These are phyloP conservation scores for Fennellomyces sp. DNA, from an alignment of 371 early-diverging fungal species.

Conservation along the genomic window DNA sequence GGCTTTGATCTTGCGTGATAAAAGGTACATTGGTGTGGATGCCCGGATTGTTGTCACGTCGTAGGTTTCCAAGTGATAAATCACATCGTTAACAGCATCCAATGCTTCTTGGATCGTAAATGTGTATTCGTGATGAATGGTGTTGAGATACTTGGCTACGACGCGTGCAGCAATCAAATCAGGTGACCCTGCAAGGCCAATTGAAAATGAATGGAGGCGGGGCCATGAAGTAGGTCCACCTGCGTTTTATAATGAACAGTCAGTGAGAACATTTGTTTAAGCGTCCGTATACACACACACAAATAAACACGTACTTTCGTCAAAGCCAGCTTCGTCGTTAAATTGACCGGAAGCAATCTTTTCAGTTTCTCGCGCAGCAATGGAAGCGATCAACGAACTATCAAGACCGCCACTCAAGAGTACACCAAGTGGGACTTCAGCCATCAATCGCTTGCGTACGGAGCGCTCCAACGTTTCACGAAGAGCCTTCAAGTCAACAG, in stretches of 20 bases:
- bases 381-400: constrained; percentile 91
- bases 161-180: constrained; percentile 90
- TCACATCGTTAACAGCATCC: constrained; percentile 93
- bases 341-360: constrained; percentile 47
- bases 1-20: constrained; percentile 95
- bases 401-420: constrained; percentile 94
- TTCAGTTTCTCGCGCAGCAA: constrained; percentile 82
- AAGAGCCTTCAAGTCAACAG: constrained; percentile 69
- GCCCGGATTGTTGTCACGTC: constrained; percentile 99
- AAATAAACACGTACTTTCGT: constrained; percentile 59
- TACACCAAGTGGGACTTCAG: constrained; percentile 97
- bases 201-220: constrained; percentile 92
- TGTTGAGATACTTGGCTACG: constrained; percentile 88
- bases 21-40: constrained; percentile 96
- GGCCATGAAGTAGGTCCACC: constrained; percentile 74
- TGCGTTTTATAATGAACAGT: constrained; percentile 10
- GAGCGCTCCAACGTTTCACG: constrained; percentile 81
- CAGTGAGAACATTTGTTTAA: neutral
- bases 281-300: neutral
- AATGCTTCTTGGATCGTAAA: constrained; percentile 95
- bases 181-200: constrained; percentile 94
- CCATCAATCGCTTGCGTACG: constrained; percentile 95
- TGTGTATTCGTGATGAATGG: constrained; percentile 93
- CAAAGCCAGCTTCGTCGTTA: constrained; percentile 67
- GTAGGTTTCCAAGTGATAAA: constrained; percentile 96